Percentiles rank a stretch among this genome's conserved stretches.
Evolutionary conservation across 2,329 filamentous ascomycete genomes (phyloP).

Genomic region (Apiospora pterosperma): DNA sequence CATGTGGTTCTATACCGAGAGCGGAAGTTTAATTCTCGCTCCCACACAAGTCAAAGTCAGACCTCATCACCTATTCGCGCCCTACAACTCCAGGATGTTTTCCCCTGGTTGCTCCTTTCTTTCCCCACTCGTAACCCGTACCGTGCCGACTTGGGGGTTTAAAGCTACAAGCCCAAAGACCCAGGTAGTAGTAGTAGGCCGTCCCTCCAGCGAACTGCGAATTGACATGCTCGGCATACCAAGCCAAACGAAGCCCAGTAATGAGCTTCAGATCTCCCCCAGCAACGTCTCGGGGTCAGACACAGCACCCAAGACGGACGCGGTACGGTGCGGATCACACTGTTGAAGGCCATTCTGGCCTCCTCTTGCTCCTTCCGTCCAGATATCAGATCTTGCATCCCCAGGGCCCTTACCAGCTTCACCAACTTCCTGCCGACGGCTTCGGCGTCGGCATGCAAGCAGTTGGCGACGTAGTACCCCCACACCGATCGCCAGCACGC

Average conservation of each 20-base stretch:
- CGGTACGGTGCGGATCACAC: slow-evolving; percentile 20
- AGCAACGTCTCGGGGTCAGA: slow-evolving; percentile 17
- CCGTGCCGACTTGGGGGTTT: too few species aligned
- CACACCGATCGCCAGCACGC: slow-evolving; percentile 28
- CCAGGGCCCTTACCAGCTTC: slow-evolving; percentile 15
- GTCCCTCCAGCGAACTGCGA: neutral
- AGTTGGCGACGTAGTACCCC: slow-evolving; percentile 31
- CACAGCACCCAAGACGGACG: slow-evolving; percentile 20
- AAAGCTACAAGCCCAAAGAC: neutral
- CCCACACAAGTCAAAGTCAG: neutral
- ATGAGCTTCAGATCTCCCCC: slow-evolving; percentile 25
- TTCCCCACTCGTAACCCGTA: neutral
- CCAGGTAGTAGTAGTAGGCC: neutral
- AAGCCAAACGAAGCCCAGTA: slow-evolving; percentile 28
- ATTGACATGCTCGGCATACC: slow-evolving; percentile 26
- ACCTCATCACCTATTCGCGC: neutral
- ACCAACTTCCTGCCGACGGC: slow-evolving; percentile 23
- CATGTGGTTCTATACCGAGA: neutral
- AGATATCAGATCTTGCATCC: slow-evolving; percentile 24
- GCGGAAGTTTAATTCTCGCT: neutral
- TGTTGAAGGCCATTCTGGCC: slow-evolving; percentile 20
- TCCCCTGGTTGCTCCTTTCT: neutral
- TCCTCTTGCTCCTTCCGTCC: slow-evolving; percentile 18
- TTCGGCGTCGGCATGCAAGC: slow-evolving; percentile 32
- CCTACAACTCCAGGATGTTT: neutral